Percentiles rank a stretch among this genome's conserved stretches.
Evolutionary conservation across 768 basidiomycete species (phyloP).

Genomic region (Podaxis sp.): DNA sequence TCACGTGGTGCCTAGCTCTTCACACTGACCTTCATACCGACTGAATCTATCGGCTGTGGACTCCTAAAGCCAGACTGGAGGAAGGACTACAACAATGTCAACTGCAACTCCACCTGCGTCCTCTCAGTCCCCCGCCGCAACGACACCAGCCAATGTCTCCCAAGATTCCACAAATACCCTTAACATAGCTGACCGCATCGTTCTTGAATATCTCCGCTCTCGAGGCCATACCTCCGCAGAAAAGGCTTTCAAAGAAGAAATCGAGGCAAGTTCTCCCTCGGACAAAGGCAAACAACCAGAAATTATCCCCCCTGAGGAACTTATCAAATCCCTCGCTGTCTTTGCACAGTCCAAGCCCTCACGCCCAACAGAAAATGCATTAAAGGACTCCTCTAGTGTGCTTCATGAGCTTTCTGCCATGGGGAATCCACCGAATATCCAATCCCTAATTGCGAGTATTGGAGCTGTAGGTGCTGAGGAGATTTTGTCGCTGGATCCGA

Average conservation of each 20-base stretch:
- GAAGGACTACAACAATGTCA: slow-evolving; percentile 34
- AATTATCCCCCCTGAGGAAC: slow-evolving; percentile 46
- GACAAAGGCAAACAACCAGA: slow-evolving; percentile 44
- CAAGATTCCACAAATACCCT: slow-evolving; percentile 35
- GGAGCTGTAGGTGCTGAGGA: slow-evolving; percentile 83
- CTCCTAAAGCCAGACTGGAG: background rate
- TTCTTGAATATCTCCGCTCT: slow-evolving; percentile 49
- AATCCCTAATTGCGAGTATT: slow-evolving; percentile 74
- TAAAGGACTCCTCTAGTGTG: slow-evolving; percentile 66
- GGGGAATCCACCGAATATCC: slow-evolving; percentile 71
- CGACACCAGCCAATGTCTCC: slow-evolving; percentile 45
- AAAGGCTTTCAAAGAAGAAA: slow-evolving; percentile 46
- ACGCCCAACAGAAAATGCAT: slow-evolving; percentile 65
- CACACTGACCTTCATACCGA: background rate
- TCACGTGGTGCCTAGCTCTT: slow-evolving; percentile 29
- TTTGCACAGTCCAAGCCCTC: slow-evolving; percentile 65
- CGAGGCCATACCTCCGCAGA: slow-evolving; percentile 49
- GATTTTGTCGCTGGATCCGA: slow-evolving; percentile 76
- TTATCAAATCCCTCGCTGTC: slow-evolving; percentile 58
- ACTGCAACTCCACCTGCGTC: slow-evolving; percentile 51
- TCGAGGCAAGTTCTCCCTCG: slow-evolving; percentile 42
- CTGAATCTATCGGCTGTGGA: background rate
- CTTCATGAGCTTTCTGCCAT: slow-evolving; percentile 67
- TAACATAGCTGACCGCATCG: slow-evolving; percentile 40
- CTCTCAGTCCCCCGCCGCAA: slow-evolving; percentile 46